phyloP scores from a whole-genome alignment of 495 filamentous ascomycete genomes.

The Penicillium ochrochloron region DNA sequence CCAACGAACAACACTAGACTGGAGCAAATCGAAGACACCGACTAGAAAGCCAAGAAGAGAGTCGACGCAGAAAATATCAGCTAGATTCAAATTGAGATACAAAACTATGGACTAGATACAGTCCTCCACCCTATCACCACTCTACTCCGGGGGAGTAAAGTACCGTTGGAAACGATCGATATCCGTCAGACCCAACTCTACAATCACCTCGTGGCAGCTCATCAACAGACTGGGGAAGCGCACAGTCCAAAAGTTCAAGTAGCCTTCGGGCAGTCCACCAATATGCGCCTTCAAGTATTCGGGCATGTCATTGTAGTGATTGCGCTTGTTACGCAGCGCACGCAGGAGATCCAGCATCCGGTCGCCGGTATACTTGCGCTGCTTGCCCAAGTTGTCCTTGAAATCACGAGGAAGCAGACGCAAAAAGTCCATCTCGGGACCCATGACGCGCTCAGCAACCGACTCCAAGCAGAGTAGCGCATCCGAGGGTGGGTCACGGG shows the following conservation, averaged over 20 bases:
- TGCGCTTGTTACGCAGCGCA: slow-evolving; percentile 92
- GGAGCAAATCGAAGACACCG: not conserved
- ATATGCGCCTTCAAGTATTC: slow-evolving; percentile 76
- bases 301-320: slow-evolving; percentile 91
- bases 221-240: slow-evolving; percentile 85
- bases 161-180: slow-evolving; percentile 80
- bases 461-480: slow-evolving; percentile 68
- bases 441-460: slow-evolving; percentile 55
- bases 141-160: slow-evolving; percentile 49
- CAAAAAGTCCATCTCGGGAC: slow-evolving; percentile 74
- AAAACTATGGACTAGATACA: not conserved
- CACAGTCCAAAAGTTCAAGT: slow-evolving; percentile 82
- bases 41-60: not conserved
- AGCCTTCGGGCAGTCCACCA: slow-evolving; percentile 80
- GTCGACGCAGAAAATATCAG: not conserved
- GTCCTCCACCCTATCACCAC: not conserved
- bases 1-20: not conserved
- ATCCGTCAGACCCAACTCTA: slow-evolving; percentile 64
- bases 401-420: slow-evolving; percentile 75
- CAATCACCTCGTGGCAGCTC: slow-evolving; percentile 74
- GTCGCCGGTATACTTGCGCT: slow-evolving; percentile 89
- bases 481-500: slow-evolving; percentile 74
- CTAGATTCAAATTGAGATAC: not conserved
- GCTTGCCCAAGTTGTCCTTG: slow-evolving; percentile 85
- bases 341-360: slow-evolving; percentile 85